Evolutionary conservation across 2,329 filamentous ascomycete species (phyloP).

Genomic region (Botrytis hyacinthi): DNA sequence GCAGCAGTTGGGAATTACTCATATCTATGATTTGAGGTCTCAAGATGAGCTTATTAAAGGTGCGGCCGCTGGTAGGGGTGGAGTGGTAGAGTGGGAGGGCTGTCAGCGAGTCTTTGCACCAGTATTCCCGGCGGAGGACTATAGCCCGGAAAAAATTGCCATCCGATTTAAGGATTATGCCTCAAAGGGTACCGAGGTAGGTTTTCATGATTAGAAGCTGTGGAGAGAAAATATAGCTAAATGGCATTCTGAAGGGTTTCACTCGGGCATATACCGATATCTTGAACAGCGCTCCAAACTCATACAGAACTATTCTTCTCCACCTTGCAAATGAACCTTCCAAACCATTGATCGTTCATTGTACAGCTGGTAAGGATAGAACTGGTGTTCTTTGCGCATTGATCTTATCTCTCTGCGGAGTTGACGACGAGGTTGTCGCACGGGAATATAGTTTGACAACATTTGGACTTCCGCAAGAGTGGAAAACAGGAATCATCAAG

Average conservation of each 20-base stretch:
- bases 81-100: constrained; percentile 49
- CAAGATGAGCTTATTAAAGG: constrained; percentile 54
- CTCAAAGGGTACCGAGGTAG: constrained; percentile 41
- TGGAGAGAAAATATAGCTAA: constrained; percentile 1
- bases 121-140: constrained; percentile 62
- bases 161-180: constrained; percentile 60
- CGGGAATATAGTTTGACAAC: constrained; percentile 69
- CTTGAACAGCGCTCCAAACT: constrained; percentile 50
- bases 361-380: constrained; percentile 74
- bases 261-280: constrained; percentile 63
- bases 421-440: constrained; percentile 57
- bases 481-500: constrained; percentile 51
- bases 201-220: not conserved
- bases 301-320: constrained; percentile 53
- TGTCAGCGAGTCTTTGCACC: constrained; percentile 59
- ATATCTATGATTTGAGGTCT: constrained; percentile 68
- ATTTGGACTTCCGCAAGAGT: constrained; percentile 51
- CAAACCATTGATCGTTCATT: constrained; percentile 64
- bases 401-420: constrained; percentile 61
- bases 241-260: constrained; percentile 50
- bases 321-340: constrained; percentile 40
- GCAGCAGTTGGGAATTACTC: constrained; percentile 55
- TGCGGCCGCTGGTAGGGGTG: constrained; percentile 38
- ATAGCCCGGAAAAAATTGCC: constrained; percentile 61
- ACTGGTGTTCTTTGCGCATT: constrained; percentile 70